Evolutionary conservation across 169 alveolate genomes (phyloP).

Genomic region (Plasmodium sp.): DNA sequence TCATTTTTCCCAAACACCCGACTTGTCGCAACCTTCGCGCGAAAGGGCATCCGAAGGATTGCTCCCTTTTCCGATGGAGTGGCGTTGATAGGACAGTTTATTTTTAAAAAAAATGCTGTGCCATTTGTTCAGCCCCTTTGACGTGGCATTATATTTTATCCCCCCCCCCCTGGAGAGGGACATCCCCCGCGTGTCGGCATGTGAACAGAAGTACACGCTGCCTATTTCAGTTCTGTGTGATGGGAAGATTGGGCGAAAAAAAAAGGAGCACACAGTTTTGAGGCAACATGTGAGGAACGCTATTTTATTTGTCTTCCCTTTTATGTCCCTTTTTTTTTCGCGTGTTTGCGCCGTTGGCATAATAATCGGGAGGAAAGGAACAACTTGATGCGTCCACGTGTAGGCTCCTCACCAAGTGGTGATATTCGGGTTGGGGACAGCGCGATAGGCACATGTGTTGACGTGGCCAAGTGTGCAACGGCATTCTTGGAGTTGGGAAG

Average conservation of each 20-base stretch:
- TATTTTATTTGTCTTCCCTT: neutral
- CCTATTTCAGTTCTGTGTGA: neutral
- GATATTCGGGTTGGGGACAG: neutral
- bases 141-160: neutral
- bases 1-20: neutral
- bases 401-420: neutral
- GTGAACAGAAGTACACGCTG: neutral
- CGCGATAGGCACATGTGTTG: neutral
- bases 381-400: neutral
- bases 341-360: neutral
- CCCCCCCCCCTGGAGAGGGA: neutral
- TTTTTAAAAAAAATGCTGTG: neutral
- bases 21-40: neutral
- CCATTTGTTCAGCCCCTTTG: neutral
- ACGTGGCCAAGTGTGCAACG: neutral
- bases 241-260: neutral
- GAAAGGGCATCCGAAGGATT: neutral
- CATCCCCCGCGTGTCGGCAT: neutral
- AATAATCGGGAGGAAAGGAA: neutral
- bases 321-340: neutral
- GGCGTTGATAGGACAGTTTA: neutral
- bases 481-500: neutral
- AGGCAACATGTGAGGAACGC: neutral
- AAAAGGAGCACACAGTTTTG: neutral
- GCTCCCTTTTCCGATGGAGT: neutral